Evolutionary conservation across 2,329 filamentous ascomycete genomes (phyloP), one percentile per base, ranked within the genome.

Genomic region (Xylaria sp.): DNA sequence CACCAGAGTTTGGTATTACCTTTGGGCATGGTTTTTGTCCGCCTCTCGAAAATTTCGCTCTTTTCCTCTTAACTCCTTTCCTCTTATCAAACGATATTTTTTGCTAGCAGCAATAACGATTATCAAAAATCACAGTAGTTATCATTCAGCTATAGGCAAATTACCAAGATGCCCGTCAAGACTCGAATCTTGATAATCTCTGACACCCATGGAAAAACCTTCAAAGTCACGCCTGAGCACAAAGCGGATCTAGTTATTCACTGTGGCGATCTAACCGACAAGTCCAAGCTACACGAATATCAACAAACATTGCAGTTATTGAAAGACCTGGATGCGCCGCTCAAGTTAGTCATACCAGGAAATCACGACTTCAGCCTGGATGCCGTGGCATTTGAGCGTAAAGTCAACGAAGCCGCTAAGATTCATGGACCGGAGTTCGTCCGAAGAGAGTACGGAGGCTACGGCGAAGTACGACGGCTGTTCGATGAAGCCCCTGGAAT

Each of bases 301-400:
- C 73, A 69, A 25, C 69, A 73, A 2, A 77, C 82, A 0, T 73
- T 87, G 4, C 65, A 77, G 1, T 73, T 84, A 0, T 77, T 88
- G 0, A 72, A 78, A 9, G 60, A 59, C 0, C 75, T 87, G 18
- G 66, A 82, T 1, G 84, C 84, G 0, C 80, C 82, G 0, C 75
- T 86, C 3, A 87, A 87, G 64, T 73, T 87, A 1, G 77, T 82
- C 7, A 86, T 88, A 52, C 80, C 85, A 1, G 85, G 86, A 0
- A 87, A 87, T 61, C 84, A 87, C 67, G 84, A 88, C 67, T 85
- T 85, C 50, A 82, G 79, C 0, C 75, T 84, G 2, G 81, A 84
- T 39, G 54, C 69, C 1, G 71, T 73, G 0, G 73, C 73, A 0
- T 87, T 84, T 58, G 67, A 78, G 51, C 10, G 67, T 2, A 79